These are phyloP conservation scores for Cadophora sp. DNA, from an alignment of 2,329 filamentous ascomycete genomes.

Conservation along the genomic window DNA sequence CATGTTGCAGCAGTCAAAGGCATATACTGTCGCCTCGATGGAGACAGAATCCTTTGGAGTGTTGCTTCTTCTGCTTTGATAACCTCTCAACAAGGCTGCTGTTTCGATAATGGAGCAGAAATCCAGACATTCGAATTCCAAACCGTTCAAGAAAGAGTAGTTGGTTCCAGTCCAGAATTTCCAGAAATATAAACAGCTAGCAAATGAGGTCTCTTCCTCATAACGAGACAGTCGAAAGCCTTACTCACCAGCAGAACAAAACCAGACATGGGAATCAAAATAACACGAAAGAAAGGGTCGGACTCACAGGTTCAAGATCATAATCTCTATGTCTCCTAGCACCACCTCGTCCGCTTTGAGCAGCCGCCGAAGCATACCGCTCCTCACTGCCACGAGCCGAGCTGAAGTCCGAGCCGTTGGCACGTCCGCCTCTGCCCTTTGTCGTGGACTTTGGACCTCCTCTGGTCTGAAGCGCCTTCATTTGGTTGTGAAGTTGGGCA, in stretches of 20 bases:
- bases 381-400: slow-evolving; percentile 80
- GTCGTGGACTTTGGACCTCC: slow-evolving; percentile 46
- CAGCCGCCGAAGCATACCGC: slow-evolving; percentile 66
- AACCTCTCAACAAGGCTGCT: neutral
- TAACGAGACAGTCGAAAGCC: neutral
- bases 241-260: neutral
- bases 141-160: neutral
- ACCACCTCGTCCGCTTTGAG: slow-evolving; percentile 70
- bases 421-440: slow-evolving; percentile 61
- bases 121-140: neutral
- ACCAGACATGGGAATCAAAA: slow-evolving; percentile 31
- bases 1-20: neutral
- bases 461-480: slow-evolving; percentile 52
- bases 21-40: neutral
- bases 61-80: neutral
- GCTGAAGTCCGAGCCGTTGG: slow-evolving; percentile 62
- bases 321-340: slow-evolving; percentile 76
- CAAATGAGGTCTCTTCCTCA: neutral
- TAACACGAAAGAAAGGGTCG: slow-evolving; percentile 19
- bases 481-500: slow-evolving; percentile 71
- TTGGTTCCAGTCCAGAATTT: neutral
- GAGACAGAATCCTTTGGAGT: neutral
- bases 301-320: slow-evolving; percentile 82
- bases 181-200: neutral
- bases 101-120: neutral